Conservation (phyloP, 2,329 filamentous ascomycete species). For the Phialemoniopsis sp. region DNA sequence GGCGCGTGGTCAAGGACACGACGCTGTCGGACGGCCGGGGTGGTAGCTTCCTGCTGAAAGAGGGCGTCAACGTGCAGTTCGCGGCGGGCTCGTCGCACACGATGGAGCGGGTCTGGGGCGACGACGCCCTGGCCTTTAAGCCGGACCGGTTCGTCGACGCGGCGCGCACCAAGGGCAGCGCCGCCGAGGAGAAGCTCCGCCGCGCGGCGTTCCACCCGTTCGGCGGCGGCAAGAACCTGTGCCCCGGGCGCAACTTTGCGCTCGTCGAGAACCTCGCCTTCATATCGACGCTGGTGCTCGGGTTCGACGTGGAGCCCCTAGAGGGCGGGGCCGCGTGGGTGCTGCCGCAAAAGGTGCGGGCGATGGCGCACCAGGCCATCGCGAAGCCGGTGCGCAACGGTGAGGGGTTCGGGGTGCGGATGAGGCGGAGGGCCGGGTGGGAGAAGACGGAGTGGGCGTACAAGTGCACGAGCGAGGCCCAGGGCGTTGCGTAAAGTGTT, state of each 20-base stretch:
- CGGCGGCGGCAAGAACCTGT: conserved; percentile 25
- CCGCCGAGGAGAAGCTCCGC: conserved; percentile 16
- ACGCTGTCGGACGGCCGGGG: neutral
- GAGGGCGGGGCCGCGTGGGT: no score
- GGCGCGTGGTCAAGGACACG: neutral
- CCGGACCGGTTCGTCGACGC: conserved; percentile 1
- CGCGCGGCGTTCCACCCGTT: conserved; percentile 22
- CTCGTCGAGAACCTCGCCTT: conserved; percentile 20
- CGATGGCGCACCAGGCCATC: conserved; percentile 7
- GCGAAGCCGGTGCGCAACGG: conserved; percentile 7
- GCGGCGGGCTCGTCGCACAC: conserved; percentile 2
- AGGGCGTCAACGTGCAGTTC: conserved; percentile 3
- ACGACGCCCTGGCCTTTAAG: conserved; percentile 3
- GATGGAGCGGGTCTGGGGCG: conserved; percentile 2
- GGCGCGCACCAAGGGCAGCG: conserved; percentile 13
- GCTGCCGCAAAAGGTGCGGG: no score
- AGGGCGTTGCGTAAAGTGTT: no score
- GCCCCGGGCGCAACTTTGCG: conserved; percentile 25
- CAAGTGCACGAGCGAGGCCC: no score
- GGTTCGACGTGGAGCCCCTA: conserved; percentile 15
- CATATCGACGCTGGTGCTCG: conserved; percentile 12
- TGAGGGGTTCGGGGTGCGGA: conserved; percentile 5
- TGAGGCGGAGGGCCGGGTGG: conserved; percentile 14
- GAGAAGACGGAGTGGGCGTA: conserved; percentile 17
- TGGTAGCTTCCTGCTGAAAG: conserved; percentile 4